Evolutionary conservation across 2,329 filamentous ascomycete species (phyloP).

Genomic region (Plenodomus biglobosus): DNA sequence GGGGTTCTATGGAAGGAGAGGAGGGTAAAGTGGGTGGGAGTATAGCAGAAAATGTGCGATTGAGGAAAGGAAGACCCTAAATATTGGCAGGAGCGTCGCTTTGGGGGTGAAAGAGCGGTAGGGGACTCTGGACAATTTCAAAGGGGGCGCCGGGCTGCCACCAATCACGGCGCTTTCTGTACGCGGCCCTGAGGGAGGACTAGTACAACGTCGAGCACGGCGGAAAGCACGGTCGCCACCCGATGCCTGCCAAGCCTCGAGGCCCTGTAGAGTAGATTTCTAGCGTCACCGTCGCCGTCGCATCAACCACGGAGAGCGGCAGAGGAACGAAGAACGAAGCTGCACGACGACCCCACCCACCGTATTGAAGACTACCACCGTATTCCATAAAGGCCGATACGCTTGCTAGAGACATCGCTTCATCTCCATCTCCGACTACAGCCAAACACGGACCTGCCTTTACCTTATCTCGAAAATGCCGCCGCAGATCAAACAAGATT

Average conservation of each 20-base stretch:
- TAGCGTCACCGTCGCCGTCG: constrained; percentile 15
- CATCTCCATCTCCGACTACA: constrained; percentile 1
- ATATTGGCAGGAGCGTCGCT: constrained; percentile 13
- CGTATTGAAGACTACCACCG: constrained; percentile 12
- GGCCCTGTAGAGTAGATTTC: constrained; percentile 13
- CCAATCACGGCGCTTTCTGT: constrained; percentile 21
- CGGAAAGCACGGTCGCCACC: constrained; percentile 14
- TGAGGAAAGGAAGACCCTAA: constrained; percentile 15
- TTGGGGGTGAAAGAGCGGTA: constrained; percentile 31
- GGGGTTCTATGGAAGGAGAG: background rate
- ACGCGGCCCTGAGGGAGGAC: constrained; percentile 17
- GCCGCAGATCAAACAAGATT: constrained; percentile 91
- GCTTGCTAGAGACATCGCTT: background rate
- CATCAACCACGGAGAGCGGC: no score
- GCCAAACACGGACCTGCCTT: background rate
- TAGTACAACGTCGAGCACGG: no score
- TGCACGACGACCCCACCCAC: constrained; percentile 1
- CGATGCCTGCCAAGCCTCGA: constrained; percentile 11
- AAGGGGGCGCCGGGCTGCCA: constrained; percentile 6
- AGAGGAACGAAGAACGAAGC: no score
- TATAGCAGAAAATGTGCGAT: constrained; percentile 16
- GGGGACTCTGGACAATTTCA: constrained; percentile 26
- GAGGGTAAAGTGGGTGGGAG: constrained; percentile 3
- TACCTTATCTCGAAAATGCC: constrained; percentile 61
- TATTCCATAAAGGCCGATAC: no score